These are phyloP conservation scores for Gossypium stocksii DNA, from an alignment of 345 rosid genomes.

Conservation along the genomic window DNA sequence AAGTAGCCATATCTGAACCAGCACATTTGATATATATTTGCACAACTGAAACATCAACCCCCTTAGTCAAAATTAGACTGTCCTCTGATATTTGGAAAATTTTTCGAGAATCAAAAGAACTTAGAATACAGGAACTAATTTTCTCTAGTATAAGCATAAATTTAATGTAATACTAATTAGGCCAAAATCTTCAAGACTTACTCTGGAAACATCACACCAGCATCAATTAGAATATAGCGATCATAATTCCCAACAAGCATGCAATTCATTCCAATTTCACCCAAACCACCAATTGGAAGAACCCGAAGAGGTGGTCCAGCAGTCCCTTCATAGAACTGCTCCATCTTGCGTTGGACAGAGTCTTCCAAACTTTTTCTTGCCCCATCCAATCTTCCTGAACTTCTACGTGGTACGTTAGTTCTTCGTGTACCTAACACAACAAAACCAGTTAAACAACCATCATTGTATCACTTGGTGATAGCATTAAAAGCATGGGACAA, in stretches of 20 bases:
- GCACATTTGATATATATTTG: not conserved
- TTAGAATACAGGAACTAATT: not conserved
- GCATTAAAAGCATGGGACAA: not conserved
- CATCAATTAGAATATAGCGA: slow-evolving; percentile 88
- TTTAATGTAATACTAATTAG: not conserved
- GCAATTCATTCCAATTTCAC: slow-evolving; percentile 99
- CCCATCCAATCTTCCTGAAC: slow-evolving; percentile 64
- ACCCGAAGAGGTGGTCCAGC: slow-evolving; percentile 92
- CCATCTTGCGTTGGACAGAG: slow-evolving; percentile 92
- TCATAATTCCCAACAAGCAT: slow-evolving; percentile 97
- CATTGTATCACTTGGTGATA: not conserved
- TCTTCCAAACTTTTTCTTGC: slow-evolving; percentile 91
- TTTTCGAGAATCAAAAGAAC: not conserved
- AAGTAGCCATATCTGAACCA: not conserved
- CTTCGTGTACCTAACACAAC: slow-evolving; percentile 32
- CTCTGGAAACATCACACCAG: slow-evolving; percentile 99
- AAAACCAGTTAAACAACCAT: not conserved
- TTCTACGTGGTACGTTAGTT: slow-evolving; percentile 47
- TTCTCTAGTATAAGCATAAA: not conserved
- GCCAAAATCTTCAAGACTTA: slow-evolving; percentile 33
- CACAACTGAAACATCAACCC: not conserved
- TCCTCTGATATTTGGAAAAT: slow-evolving; percentile 11
- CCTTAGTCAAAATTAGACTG: not conserved
- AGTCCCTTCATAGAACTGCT: slow-evolving; percentile 89
- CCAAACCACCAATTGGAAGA: slow-evolving; percentile 95